phyloP scores from a whole-genome alignment of 148 eudicot genomes.

The Silene conica region DNA sequence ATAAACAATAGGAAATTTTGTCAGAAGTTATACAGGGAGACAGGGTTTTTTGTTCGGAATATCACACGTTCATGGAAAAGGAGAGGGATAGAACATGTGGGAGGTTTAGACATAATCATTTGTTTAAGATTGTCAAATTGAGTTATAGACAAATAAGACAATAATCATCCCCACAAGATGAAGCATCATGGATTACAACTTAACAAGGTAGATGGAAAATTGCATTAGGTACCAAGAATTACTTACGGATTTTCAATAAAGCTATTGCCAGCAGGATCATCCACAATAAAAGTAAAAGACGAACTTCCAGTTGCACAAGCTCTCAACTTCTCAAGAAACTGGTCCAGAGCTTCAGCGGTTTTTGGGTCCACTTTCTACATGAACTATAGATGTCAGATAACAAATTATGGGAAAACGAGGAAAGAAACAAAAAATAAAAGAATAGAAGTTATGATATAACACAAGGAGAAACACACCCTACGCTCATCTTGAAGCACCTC shows the following conservation, averaged over 20 bases:
- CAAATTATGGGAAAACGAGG: neutral
- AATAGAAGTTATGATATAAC: neutral
- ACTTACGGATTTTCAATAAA: conserved; percentile 90
- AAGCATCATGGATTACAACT: conserved; percentile 23
- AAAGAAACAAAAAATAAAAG: too few relatives aligned
- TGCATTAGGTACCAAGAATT: neutral
- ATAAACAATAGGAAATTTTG: neutral
- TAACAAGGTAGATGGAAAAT: neutral
- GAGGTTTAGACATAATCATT: neutral
- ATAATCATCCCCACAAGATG: neutral
- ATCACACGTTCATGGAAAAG: neutral
- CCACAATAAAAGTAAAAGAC: conserved; percentile 72
- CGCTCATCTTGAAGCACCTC: conserved; percentile 90
- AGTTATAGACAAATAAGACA: neutral
- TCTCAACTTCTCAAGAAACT: conserved; percentile 63
- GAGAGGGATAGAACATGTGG: neutral
- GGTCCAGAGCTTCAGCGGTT: conserved; percentile 86
- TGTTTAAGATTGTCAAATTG: neutral
- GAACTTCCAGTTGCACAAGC: conserved; percentile 70
- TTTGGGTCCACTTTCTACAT: conserved; percentile 80
- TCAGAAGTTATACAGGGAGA: neutral
- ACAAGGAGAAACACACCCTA: conserved; percentile 39
- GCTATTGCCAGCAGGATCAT: conserved; percentile 98
- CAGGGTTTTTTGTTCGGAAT: too few relatives aligned
- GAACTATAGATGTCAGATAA: conserved; percentile 12